phyloP scores from a whole-genome alignment of 805 yeast genomes.

The Ogataea polymorpha region DNA sequence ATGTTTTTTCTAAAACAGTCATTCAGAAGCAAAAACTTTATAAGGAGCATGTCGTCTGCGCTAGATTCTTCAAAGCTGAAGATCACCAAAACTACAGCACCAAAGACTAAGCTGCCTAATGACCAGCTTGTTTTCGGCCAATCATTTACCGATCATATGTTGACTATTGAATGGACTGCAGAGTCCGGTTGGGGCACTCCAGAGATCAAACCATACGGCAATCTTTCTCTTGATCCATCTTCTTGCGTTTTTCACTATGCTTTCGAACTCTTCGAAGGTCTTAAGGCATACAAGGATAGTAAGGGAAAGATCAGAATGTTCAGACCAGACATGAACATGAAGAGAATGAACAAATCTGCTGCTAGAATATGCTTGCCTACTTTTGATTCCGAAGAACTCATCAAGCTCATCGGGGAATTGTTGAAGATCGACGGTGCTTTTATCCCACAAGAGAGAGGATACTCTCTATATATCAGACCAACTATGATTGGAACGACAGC shows the following conservation, averaged over 20 bases:
- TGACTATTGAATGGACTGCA: slow-evolving; percentile 78
- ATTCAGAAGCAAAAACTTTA: neutral
- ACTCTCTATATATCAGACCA: slow-evolving; percentile 90
- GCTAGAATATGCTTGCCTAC: slow-evolving; percentile 85
- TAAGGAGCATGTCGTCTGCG: slow-evolving; percentile 28
- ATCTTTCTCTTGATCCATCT: slow-evolving; percentile 77
- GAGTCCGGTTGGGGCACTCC: slow-evolving; percentile 87
- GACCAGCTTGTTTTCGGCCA: slow-evolving; percentile 69
- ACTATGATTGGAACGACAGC: slow-evolving; percentile 91
- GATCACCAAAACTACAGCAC: slow-evolving; percentile 44
- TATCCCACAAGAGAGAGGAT: slow-evolving; percentile 85
- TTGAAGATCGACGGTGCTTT: slow-evolving; percentile 70
- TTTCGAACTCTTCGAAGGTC: slow-evolving; percentile 92
- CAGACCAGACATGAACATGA: slow-evolving; percentile 91
- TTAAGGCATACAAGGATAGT: slow-evolving; percentile 79
- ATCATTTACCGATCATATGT: slow-evolving; percentile 84
- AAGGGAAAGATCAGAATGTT: slow-evolving; percentile 74
- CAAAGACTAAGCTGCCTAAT: slow-evolving; percentile 55
- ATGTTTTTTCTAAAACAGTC: slow-evolving; percentile 6
- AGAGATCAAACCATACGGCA: slow-evolving; percentile 79
- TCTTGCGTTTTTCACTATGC: slow-evolving; percentile 91
- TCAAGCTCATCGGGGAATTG: slow-evolving; percentile 72
- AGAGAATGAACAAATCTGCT: slow-evolving; percentile 84
- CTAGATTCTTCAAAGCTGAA: slow-evolving; percentile 54
- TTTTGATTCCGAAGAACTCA: slow-evolving; percentile 75